phyloP scores from a whole-genome alignment of 2,329 filamentous ascomycete genomes.

The Tolypocladium cylindrosporum region DNA sequence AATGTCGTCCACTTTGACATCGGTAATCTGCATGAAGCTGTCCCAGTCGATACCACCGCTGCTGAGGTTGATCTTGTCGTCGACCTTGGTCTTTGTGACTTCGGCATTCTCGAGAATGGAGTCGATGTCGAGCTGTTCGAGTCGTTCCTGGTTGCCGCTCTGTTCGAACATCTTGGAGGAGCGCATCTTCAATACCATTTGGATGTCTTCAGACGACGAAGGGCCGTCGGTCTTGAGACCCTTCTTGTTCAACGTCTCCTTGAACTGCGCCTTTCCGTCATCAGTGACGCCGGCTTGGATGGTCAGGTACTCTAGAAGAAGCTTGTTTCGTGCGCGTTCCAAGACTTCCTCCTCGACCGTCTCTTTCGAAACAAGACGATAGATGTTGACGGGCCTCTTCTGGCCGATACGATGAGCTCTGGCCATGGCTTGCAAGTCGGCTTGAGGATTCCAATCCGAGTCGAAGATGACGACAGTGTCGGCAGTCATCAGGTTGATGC shows the following conservation, averaged over 20 bases:
- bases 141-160: constrained; percentile 88
- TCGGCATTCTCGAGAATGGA: constrained; percentile 95
- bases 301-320: constrained; percentile 92
- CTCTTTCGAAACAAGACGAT: constrained; percentile 92
- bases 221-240: constrained; percentile 67
- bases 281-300: constrained; percentile 96
- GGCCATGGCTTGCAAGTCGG: constrained; percentile 96
- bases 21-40: constrained; percentile 95
- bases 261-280: constrained; percentile 73
- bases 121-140: constrained; percentile 96
- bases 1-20: constrained; percentile 82
- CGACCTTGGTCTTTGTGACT: constrained; percentile 90
- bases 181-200: constrained; percentile 89
- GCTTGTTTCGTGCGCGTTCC: constrained; percentile 92
- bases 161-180: constrained; percentile 99
- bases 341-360: constrained; percentile 97
- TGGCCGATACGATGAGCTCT: constrained; percentile 96
- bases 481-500: constrained; percentile 97
- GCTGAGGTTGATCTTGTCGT: constrained; percentile 82
- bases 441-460: constrained; percentile 98
- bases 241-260: constrained; percentile 69
- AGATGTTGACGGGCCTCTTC: constrained; percentile 91
- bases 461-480: constrained; percentile 98
- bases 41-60: constrained; percentile 79
- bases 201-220: constrained; percentile 88